Conservation (phyloP, 2,329 filamentous ascomycete species). For the Fusarium coffeatum region DNA sequence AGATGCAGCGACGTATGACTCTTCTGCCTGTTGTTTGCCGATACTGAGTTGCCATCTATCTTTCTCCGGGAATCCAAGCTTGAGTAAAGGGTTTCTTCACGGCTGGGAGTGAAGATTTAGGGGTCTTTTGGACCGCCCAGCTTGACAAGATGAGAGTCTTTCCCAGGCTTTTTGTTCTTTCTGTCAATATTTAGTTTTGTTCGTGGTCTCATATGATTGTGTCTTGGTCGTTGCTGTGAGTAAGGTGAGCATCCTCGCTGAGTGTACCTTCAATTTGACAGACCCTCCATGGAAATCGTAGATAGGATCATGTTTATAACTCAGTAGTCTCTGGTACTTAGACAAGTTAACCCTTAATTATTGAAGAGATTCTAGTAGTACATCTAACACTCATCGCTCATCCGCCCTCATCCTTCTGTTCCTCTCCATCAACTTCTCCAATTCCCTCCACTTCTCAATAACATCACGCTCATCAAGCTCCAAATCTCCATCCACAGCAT, state of each 20-base stretch:
- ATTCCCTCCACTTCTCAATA: not conserved
- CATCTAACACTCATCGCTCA: not conserved
- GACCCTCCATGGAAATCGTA: not conserved
- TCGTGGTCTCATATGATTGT: fast-evolving
- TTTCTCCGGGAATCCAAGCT: too few species aligned
- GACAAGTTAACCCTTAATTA: not conserved
- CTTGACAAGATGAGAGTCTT: too few species aligned
- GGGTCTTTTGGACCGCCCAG: not conserved
- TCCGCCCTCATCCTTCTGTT: not conserved
- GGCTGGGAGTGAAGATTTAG: fast-evolving
- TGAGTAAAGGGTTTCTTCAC: not conserved
- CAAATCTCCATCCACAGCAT: not conserved
- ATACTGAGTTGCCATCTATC: too few species aligned
- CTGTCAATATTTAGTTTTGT: too few species aligned
- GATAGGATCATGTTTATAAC: fast-evolving
- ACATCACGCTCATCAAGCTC: conserved; percentile 15
- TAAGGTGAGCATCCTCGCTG: fast-evolving
- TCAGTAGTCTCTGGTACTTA: too few species aligned
- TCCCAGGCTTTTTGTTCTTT: too few species aligned
- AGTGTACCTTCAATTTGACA: fast-evolving
- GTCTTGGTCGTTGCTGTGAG: too few species aligned
- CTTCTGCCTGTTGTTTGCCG: not conserved
- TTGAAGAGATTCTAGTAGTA: fast-evolving
- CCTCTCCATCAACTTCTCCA: not conserved
- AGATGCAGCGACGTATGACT: fast-evolving